These are phyloP conservation scores for Suillus plorans DNA, from an alignment of 768 basidiomycete species.

Conservation along the genomic window DNA sequence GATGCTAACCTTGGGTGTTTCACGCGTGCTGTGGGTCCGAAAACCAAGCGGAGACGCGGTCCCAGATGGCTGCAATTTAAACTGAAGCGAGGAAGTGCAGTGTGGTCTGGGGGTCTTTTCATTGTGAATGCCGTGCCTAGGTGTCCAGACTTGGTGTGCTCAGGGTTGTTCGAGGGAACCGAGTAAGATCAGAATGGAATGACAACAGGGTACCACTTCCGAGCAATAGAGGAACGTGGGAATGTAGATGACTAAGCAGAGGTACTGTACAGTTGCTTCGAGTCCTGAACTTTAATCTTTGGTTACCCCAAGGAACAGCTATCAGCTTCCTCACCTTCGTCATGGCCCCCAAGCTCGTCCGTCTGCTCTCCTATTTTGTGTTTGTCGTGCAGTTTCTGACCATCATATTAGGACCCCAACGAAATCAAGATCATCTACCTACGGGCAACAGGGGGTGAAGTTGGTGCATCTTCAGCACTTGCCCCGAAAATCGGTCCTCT, in stretches of 20 bases:
- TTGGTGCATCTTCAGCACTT: slow-evolving; percentile 96
- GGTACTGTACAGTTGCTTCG: slow-evolving; percentile 8
- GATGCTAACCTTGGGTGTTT: no score
- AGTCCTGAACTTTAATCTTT: slow-evolving; percentile 5
- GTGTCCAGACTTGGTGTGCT: no score
- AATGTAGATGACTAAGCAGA: background rate
- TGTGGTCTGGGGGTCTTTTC: no score
- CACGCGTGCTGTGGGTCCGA: no score
- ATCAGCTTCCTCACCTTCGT: slow-evolving; percentile 30
- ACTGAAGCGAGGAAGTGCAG: no score
- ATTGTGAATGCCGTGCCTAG: no score
- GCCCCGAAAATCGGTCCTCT: slow-evolving; percentile 99
- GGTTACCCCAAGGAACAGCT: slow-evolving; percentile 4
- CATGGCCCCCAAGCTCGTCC: slow-evolving; percentile 82
- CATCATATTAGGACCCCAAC: slow-evolving; percentile 76
- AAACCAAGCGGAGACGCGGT: no score
- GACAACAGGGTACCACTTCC: no score
- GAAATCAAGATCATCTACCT: slow-evolving; percentile 99
- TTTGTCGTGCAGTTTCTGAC: background rate
- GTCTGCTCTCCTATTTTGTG: slow-evolving; percentile 16
- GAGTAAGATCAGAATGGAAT: no score
- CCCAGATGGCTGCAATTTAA: no score
- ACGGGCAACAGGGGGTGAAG: slow-evolving; percentile 97
- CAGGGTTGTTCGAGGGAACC: no score
- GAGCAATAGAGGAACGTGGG: background rate